Conservation (phyloP, 2,329 filamentous ascomycete species). For the Botrytis fabae region DNA sequence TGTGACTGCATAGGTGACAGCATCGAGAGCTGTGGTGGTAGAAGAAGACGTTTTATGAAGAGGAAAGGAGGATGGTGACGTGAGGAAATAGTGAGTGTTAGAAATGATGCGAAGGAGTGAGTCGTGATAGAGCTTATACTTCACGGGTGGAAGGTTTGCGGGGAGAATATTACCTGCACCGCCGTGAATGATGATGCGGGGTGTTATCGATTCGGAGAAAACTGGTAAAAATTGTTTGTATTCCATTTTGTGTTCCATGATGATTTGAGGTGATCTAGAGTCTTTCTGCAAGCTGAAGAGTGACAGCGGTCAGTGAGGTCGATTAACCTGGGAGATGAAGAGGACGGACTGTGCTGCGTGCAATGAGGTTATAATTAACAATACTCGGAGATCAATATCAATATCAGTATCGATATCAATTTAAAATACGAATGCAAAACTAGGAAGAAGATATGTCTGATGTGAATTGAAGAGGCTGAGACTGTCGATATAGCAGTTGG, state of each 20-base stretch:
- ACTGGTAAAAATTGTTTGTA: conserved; percentile 26
- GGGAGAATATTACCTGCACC: conserved; percentile 70
- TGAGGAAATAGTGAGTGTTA: conserved; percentile 46
- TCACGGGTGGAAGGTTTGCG: conserved; percentile 55
- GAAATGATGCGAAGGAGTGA: conserved; percentile 63
- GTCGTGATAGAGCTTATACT: conserved; percentile 58
- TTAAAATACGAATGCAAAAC: not conserved
- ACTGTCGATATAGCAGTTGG: not conserved
- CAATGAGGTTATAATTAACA: not conserved
- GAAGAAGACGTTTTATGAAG: conserved; percentile 44
- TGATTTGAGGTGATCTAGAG: not conserved
- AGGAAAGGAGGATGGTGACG: conserved; percentile 60
- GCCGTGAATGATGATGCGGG: conserved; percentile 50
- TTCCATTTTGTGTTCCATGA: conserved; percentile 28
- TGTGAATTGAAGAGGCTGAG: not conserved
- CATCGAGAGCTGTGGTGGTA: conserved; percentile 60
- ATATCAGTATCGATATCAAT: not conserved
- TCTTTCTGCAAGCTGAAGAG: not conserved
- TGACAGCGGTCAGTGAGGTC: conserved; percentile 1
- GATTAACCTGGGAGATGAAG: not conserved
- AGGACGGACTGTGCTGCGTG: not conserved
- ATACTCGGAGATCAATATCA: not conserved
- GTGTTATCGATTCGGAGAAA: conserved; percentile 25
- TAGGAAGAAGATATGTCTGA: conserved; percentile 1
- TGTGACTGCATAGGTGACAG: conserved; percentile 72